These are phyloP conservation scores for Parietaria judaica DNA, from an alignment of 306 rosid genomes.

Conservation along the genomic window DNA sequence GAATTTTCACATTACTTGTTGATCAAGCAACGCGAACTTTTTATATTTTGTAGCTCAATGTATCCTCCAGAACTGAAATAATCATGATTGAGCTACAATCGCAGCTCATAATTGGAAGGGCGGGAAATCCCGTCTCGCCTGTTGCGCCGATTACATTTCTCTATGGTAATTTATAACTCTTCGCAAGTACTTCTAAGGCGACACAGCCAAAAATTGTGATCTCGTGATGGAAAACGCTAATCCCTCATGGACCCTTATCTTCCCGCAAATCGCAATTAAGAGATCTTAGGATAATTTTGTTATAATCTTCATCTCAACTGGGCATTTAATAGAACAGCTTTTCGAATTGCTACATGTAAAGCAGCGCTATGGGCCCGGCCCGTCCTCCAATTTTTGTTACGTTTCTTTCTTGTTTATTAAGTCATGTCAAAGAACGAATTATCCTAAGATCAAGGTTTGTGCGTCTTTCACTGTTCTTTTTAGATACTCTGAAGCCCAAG, in stretches of 20 bases:
- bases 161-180: constrained; percentile 34
- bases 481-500: constrained; percentile 41
- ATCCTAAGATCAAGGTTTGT: background rate
- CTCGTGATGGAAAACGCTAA: too few species aligned
- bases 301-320: background rate
- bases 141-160: constrained; percentile 46
- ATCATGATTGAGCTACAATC: constrained; percentile 34
- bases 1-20: background rate
- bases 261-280: too few species aligned
- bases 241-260: too few species aligned
- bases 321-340: too few species aligned
- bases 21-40: background rate
- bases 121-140: constrained; percentile 51
- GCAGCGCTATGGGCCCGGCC: too few species aligned
- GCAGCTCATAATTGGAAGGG: constrained; percentile 31
- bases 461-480: constrained; percentile 8
- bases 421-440: too few species aligned
- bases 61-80: constrained; percentile 33
- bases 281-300: too few species aligned
- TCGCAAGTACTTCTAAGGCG: background rate
- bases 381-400: too few species aligned
- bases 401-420: too few species aligned
- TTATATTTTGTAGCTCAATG: constrained; percentile 37
- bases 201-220: too few species aligned
- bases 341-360: too few species aligned